A percentile compares a stretch with the other conserved stretches of the same genome.
These are phyloP conservation scores for Lodderomyces theae DNA, from an alignment of 1,139 yeast species.

Conservation along the genomic window DNA sequence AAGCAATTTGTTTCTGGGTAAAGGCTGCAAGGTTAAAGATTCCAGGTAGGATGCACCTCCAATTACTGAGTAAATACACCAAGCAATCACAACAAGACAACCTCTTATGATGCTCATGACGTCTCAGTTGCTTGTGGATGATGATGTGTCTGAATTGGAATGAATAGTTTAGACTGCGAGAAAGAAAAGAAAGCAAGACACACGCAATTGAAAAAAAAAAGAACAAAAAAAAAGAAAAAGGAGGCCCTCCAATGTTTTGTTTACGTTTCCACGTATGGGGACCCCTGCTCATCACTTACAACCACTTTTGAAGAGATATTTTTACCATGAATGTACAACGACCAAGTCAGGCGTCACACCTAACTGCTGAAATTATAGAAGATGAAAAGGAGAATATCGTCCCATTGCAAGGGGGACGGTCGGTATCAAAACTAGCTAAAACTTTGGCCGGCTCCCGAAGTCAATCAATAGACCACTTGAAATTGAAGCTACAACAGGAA, in stretches of 20 bases:
- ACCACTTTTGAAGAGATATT: too few species aligned
- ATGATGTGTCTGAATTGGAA: not conserved
- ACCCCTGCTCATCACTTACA: too few species aligned
- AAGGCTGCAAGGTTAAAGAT: conserved; percentile 57
- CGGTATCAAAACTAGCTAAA: conserved; percentile 57
- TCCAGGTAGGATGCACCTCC: conserved; percentile 45
- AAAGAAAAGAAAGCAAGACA: too few species aligned
- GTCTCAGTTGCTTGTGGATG: not conserved
- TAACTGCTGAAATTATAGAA: conserved; percentile 55
- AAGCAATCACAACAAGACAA: not conserved
- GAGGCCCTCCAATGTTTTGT: not conserved
- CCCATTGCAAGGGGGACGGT: conserved; percentile 68
- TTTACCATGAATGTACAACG: not conserved
- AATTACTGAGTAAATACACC: not conserved
- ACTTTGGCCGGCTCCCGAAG: conserved; percentile 29
- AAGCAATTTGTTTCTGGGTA: conserved; percentile 66
- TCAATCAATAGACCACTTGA: conserved; percentile 19
- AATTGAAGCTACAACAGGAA: conserved; percentile 29
- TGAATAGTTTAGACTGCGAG: too few species aligned
- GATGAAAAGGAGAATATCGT: conserved; percentile 77
- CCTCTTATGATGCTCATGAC: not conserved
- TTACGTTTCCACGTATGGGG: not conserved
- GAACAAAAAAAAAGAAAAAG: too few species aligned
- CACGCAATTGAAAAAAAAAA: too few species aligned
- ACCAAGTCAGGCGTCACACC: not conserved